Conservation (phyloP, 805 yeast genomes). For the Danielia oregonensis region DNA sequence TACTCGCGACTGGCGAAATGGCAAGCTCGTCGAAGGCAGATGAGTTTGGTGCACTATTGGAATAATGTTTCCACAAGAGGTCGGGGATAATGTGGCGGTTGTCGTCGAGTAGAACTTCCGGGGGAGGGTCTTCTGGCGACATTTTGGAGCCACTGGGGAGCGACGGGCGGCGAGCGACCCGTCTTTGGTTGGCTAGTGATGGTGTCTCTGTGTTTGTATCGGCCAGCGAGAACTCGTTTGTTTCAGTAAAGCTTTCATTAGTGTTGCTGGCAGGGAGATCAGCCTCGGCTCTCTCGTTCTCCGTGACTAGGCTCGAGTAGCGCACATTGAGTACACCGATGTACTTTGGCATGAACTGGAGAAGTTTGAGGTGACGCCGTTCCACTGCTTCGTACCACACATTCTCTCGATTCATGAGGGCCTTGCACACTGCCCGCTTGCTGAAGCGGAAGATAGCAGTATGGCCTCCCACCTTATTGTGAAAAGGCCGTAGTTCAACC, state of each 20-base stretch:
- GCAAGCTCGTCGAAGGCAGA: constrained; percentile 5
- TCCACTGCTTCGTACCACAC: constrained; percentile 90
- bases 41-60: constrained; percentile 27
- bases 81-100: constrained; percentile 90
- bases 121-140: constrained; percentile 35
- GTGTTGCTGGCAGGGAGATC: not conserved
- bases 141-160: constrained; percentile 3
- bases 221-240: not conserved
- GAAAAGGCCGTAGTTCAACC: constrained; percentile 87
- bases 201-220: not conserved
- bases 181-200: too few relatives aligned
- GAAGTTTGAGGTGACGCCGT: constrained; percentile 65
- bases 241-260: not conserved
- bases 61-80: constrained; percentile 63
- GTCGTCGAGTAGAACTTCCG: constrained; percentile 89
- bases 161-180: constrained; percentile 1
- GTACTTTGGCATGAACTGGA: constrained; percentile 87
- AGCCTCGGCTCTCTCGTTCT: constrained; percentile 6
- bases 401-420: constrained; percentile 85
- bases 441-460: constrained; percentile 94
- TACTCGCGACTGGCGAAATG: constrained; percentile 5
- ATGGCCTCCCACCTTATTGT: constrained; percentile 96
- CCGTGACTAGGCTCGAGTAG: constrained; percentile 50
- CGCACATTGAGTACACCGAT: constrained; percentile 93
- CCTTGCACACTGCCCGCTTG: constrained; percentile 89